Conservation (phyloP, 129 eudicot genomes). For the Saposhnikovia divaricata region DNA sequence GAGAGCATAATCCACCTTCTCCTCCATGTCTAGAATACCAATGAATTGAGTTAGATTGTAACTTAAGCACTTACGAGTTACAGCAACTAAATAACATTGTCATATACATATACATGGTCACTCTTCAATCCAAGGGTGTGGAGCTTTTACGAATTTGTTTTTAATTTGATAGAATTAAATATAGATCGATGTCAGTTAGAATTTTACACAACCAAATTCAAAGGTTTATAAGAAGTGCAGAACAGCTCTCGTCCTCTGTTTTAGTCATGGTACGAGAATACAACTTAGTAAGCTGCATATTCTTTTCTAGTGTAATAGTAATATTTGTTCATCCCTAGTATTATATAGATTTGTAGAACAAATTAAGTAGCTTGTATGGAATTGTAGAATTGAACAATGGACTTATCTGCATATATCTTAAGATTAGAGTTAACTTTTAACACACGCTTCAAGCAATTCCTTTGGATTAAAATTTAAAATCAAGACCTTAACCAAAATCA, state of each 20-base stretch:
- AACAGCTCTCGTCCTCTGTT: neutral
- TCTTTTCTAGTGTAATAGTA: neutral
- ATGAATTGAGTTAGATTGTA: neutral
- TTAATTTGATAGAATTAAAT: neutral
- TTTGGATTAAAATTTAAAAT: too few relatives aligned
- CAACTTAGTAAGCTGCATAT: neutral
- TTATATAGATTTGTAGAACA: too few relatives aligned
- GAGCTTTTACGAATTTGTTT: neutral
- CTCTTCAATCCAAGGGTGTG: neutral
- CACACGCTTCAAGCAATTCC: neutral
- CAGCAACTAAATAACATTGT: neutral
- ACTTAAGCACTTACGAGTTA: neutral
- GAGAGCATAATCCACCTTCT: slow-evolving; percentile 53
- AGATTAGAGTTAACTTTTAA: neutral
- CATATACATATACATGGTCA: neutral
- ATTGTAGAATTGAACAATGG: too few relatives aligned
- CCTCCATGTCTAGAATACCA: slow-evolving; percentile 76
- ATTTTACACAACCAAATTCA: neutral
- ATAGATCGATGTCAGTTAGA: neutral
- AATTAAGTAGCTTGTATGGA: too few relatives aligned
- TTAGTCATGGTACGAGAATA: neutral
- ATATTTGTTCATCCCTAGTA: too few relatives aligned
- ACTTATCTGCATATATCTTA: neutral
- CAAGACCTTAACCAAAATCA: neutral
- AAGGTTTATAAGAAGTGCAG: neutral